Evolutionary conservation across 352 stramenopile genomes (phyloP), one percentile per base, ranked within the genome.

Genomic region (Pythium angustatum): DNA sequence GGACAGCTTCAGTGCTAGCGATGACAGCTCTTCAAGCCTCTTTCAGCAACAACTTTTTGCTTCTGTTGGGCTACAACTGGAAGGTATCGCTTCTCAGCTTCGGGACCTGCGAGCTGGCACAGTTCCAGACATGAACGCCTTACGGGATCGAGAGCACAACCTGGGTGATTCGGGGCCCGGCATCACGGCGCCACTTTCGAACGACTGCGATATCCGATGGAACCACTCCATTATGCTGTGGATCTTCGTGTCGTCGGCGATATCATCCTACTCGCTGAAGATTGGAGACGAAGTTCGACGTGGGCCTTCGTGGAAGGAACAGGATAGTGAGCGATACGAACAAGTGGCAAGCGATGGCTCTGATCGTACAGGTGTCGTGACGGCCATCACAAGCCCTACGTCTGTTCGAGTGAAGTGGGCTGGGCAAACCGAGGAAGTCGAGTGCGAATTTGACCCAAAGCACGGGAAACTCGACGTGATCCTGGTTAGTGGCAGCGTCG

Each of bases 221-320:
- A 88, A 92, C 44, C 81, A 94, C 63, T 83, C 85, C 2, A 87
- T 94, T 24, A 83, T 88, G 79, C 66, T 92, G 1, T 94, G 85
- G 85, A 45, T 92, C 28, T 90, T 83, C 36, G 75, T 84, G 9
- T 62, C 79, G 22, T 70, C 69, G 10, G 76, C 70, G 26, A 60
- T 59, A 2, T 60, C 58, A 10, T 60, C 81, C 4, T 91, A 90
- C 51, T 78, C 79, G 28, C 71, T 92, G 4, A 90, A 91, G 49
- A 40, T 87, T 45, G 82, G 80, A 6, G 80, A 93, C 56, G 66
- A 81, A 71, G 83, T 94, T n/a, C 74, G 69, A 31, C 70, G 71
- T 38, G 83, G 85, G 0, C 83, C 83, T 5, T 69, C 76, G 8
- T 90, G 79, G 77, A 73, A 60, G 33, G 68, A 71, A 21, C 21